These are phyloP conservation scores for Hyaloscypha variabilis DNA, from an alignment of 495 filamentous ascomycete genomes.

Conservation along the genomic window DNA sequence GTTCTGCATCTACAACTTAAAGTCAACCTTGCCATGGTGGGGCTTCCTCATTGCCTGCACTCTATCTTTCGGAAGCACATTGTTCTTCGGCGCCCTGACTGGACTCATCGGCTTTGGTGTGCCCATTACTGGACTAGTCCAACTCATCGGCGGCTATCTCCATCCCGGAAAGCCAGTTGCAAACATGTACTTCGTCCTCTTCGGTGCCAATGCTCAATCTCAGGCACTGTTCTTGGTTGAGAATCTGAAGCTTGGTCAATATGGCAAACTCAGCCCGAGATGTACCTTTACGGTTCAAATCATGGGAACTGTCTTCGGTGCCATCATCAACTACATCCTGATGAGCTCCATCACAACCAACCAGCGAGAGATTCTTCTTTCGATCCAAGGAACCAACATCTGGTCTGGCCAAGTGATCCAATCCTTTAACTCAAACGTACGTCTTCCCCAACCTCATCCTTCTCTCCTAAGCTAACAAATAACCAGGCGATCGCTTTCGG, in stretches of 20 bases:
- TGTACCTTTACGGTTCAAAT: conserved; percentile 49
- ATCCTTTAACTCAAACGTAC: conserved; percentile 35
- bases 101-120: conserved; percentile 44
- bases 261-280: conserved; percentile 37
- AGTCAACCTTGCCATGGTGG: conserved; percentile 56
- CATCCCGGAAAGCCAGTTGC: conserved; percentile 46
- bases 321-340: conserved; percentile 47
- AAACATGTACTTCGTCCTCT: conserved; percentile 35
- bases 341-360: conserved; percentile 45
- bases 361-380: conserved; percentile 39
- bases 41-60: conserved; percentile 52
- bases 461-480: background rate
- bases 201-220: conserved; percentile 38
- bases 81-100: conserved; percentile 40
- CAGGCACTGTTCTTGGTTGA: conserved; percentile 37
- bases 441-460: background rate
- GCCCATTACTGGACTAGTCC: conserved; percentile 36
- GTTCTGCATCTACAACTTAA: conserved; percentile 44
- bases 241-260: conserved; percentile 44
- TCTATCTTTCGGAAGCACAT: conserved; percentile 38
- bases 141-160: conserved; percentile 43
- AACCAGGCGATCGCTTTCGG: conserved; percentile 43
- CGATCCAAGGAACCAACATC: conserved; percentile 44
- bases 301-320: conserved; percentile 47
- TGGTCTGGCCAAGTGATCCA: conserved; percentile 52